Conservation (phyloP, 108 stramenopile species). For the Nitzschia sp. region DNA sequence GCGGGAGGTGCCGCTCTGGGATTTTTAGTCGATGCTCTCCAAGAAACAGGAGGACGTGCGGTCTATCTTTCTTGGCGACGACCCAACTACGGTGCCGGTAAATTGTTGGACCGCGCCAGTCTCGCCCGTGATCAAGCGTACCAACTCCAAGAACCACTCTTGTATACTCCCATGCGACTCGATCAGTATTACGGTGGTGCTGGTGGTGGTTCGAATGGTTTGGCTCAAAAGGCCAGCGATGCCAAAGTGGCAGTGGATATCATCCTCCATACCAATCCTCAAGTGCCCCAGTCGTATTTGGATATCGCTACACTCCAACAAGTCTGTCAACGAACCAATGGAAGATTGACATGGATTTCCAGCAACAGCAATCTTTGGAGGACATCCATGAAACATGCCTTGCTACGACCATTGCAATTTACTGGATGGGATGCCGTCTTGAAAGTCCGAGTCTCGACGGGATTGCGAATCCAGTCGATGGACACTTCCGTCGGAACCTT, state of each 20-base stretch:
- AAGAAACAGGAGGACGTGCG: conserved; percentile 73
- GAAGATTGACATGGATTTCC: conserved; percentile 68
- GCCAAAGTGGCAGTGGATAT: conserved; percentile 67
- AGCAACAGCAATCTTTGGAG: conserved; percentile 33
- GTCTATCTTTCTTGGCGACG: conserved; percentile 64
- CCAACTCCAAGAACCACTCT: conserved; percentile 20
- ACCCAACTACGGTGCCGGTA: conserved; percentile 76
- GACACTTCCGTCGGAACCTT: conserved; percentile 4
- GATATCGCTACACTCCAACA: conserved; percentile 78
- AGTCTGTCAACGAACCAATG: conserved; percentile 68
- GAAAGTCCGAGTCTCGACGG: conserved; percentile 76
- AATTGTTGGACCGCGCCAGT: conserved; percentile 55
- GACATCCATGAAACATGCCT: conserved; percentile 50
- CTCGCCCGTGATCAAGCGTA: conserved; percentile 6
- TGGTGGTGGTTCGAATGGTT: too few relatives aligned
- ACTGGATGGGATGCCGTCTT: conserved; percentile 70
- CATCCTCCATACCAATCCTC: conserved; percentile 55
- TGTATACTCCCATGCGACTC: conserved; percentile 46
- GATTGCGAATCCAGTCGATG: conserved; percentile 49
- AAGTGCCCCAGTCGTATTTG: conserved; percentile 46
- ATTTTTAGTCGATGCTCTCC: conserved; percentile 67
- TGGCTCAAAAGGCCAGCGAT: conserved; percentile 52
- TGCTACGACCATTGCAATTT: conserved; percentile 34
- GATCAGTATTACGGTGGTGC: conserved; percentile 64
- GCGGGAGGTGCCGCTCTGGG: conserved; percentile 82